phyloP scores from a whole-genome alignment of 169 alveolate genomes.

The Plasmodium vinckei region DNA sequence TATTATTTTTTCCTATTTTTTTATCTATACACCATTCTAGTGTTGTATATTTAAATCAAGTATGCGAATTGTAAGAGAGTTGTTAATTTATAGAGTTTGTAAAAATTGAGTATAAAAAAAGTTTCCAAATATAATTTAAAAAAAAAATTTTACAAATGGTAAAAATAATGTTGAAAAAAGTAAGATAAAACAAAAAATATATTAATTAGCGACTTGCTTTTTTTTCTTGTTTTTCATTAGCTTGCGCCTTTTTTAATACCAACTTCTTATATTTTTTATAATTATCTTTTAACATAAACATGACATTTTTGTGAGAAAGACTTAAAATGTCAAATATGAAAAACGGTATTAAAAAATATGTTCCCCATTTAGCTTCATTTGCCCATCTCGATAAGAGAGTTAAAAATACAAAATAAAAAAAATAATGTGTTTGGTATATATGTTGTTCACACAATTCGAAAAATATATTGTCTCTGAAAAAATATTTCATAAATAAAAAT shows the following conservation, averaged over 20 bases:
- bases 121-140: too few species aligned
- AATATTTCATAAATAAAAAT: conserved; percentile 38
- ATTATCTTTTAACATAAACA: conserved; percentile 36
- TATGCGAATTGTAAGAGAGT: too few species aligned
- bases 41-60: too few species aligned
- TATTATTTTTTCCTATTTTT: too few species aligned
- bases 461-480: conserved; percentile 46
- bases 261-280: conserved; percentile 42
- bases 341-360: conserved; percentile 35
- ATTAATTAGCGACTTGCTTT: neutral
- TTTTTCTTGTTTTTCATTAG: conserved; percentile 5
- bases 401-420: conserved; percentile 64
- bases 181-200: too few species aligned
- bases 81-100: too few species aligned
- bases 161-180: too few species aligned
- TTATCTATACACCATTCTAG: too few species aligned
- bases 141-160: too few species aligned
- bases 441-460: conserved; percentile 51
- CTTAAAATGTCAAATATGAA: conserved; percentile 30
- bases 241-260: conserved; percentile 27
- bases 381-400: conserved; percentile 73
- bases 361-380: conserved; percentile 74
- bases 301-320: conserved; percentile 40
- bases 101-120: too few species aligned
- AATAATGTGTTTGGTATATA: conserved; percentile 62